These are phyloP conservation scores for Phialophora verrucosa DNA, from an alignment of 2,329 filamentous ascomycete genomes.

Conservation along the genomic window DNA sequence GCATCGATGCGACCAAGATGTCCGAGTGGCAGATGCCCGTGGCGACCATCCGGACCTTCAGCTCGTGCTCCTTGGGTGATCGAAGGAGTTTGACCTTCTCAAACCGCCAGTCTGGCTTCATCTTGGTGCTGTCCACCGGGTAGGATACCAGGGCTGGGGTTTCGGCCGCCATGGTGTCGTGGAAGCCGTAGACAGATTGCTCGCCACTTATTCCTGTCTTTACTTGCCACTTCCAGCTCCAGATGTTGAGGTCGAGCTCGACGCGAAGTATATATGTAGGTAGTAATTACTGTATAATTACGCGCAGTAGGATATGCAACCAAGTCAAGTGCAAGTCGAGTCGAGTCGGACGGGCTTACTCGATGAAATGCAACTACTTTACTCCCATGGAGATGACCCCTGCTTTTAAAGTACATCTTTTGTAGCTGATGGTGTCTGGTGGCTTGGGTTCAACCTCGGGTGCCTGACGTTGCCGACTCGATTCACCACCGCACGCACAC, in stretches of 20 bases:
- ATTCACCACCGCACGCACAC: too few relatives aligned
- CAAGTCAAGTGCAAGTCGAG: background rate
- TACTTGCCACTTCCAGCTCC: background rate
- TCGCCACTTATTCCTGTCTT: background rate
- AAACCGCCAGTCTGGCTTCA: slow-evolving; percentile 24
- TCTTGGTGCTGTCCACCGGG: slow-evolving; percentile 6
- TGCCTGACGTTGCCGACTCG: background rate
- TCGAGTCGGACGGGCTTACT: background rate
- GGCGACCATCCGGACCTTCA: slow-evolving; percentile 60
- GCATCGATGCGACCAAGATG: slow-evolving; percentile 52
- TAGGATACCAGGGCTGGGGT: slow-evolving; percentile 21
- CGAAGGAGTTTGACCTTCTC: slow-evolving; percentile 19
- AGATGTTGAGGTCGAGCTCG: background rate
- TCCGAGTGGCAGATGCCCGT: slow-evolving; percentile 64
- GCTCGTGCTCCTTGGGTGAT: slow-evolving; percentile 47
- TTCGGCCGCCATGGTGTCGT: slow-evolving; percentile 23
- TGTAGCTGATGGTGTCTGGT: too few relatives aligned
- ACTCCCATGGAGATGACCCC: background rate
- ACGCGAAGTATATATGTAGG: background rate
- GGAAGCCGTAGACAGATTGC: background rate
- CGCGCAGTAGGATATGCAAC: background rate
- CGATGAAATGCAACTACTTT: background rate
- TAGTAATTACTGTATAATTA: background rate
- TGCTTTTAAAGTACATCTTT: background rate
- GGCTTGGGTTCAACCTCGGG: background rate